Percentiles rank a stretch among this genome's conserved stretches.
Conservation (phyloP, 805 yeast species). For the Starmerella vaccinii region DNA sequence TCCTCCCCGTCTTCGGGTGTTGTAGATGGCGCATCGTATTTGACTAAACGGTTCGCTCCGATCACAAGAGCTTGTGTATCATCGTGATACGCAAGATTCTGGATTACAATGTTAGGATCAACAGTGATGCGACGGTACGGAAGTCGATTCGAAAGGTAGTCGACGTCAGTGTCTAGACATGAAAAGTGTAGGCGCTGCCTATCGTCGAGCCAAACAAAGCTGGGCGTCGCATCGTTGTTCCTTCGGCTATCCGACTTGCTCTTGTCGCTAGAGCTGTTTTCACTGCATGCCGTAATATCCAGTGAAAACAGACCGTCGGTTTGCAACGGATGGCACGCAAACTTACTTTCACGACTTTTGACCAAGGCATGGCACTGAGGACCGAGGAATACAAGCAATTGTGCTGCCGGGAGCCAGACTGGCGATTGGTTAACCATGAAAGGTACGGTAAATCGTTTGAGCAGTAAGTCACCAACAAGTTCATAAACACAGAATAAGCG, state of each 20-base stretch:
- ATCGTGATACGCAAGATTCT: background rate
- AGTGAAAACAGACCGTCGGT: conserved; percentile 2
- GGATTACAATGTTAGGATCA: background rate
- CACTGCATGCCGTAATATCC: background rate
- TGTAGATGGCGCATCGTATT: background rate
- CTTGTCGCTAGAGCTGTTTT: conserved; percentile 11
- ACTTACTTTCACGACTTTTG: conserved; percentile 8
- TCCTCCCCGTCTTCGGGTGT: background rate
- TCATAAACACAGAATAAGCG: conserved; percentile 20
- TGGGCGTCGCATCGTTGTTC: background rate
- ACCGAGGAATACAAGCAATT: conserved; percentile 16
- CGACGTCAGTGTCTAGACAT: conserved; percentile 1
- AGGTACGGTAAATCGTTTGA: conserved; percentile 18
- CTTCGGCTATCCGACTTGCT: background rate
- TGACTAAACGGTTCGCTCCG: background rate
- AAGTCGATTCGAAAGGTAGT: conserved; percentile 5
- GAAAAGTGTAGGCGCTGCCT: conserved; percentile 8
- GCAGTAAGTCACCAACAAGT: conserved; percentile 2
- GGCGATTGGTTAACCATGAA: conserved; percentile 19
- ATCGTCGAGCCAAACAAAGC: conserved; percentile 15
- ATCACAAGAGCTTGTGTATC: background rate
- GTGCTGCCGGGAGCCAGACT: conserved; percentile 4
- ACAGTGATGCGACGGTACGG: conserved; percentile 6
- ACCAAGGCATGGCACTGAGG: conserved; percentile 10
- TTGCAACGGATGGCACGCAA: conserved; percentile 14